These are phyloP conservation scores for Saccharomycopsis microspora DNA, from an alignment of 805 yeast genomes.

Conservation along the genomic window DNA sequence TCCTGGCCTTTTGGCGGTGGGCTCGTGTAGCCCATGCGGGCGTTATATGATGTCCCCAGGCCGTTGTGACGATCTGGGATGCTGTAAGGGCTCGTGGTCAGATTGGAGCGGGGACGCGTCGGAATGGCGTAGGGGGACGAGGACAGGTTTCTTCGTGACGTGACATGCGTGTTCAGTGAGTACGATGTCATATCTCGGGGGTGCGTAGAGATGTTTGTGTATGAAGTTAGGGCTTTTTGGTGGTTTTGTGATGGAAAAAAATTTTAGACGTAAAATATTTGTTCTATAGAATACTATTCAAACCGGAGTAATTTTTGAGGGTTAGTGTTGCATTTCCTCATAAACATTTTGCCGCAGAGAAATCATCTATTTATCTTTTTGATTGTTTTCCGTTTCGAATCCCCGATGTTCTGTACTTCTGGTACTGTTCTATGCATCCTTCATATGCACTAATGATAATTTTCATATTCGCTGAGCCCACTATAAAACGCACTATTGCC, in stretches of 20 bases:
- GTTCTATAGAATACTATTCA: neutral
- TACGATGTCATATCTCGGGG: constrained; percentile 11
- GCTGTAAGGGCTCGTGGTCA: constrained; percentile 9
- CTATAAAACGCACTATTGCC: no score
- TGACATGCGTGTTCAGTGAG: constrained; percentile 1
- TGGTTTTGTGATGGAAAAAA: neutral
- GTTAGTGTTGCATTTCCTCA: no score
- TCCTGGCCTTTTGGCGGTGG: neutral
- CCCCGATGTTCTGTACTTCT: no score
- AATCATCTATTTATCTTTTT: no score
- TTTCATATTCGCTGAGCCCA: no score
- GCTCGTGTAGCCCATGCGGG: neutral
- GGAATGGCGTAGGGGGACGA: constrained; percentile 16
- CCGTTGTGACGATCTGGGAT: constrained; percentile 10
- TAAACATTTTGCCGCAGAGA: no score
- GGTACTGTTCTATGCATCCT: no score
- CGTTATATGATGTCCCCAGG: neutral
- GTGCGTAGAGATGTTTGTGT: neutral
- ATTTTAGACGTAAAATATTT: neutral
- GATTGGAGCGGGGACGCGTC: constrained; percentile 10
- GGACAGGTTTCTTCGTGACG: constrained; percentile 11
- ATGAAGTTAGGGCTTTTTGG: neutral
- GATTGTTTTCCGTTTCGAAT: no score
- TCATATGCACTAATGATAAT: no score
- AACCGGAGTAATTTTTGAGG: no score